Base-by-base conservation (phyloP, 805 yeast genomes). In the Zygoascus flipseniorum region DNA sequence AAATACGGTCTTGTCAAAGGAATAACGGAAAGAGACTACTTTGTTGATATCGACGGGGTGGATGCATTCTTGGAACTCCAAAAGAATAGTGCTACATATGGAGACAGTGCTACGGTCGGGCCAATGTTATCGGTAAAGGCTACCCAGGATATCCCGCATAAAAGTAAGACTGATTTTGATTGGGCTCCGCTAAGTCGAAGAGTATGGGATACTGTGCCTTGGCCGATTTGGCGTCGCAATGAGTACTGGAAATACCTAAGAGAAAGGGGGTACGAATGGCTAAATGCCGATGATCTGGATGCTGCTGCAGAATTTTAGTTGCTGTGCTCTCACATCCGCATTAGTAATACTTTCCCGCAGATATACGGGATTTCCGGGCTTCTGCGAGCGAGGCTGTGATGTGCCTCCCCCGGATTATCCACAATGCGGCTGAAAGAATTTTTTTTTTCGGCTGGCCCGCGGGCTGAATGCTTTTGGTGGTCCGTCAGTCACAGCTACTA, bases 211-310 rank as follows among this genome's bases (percentile, higher is more conserved):
- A 43, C 16, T 43, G 28, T 23, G 23, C 28, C 45, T 2, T 84
- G 89, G 89, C 89, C 90, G 3, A 63, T 65, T 1, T 55, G 60
- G 13, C 64, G 70, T 31, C 72, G 79, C 54, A 64, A 76, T 47
- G 62, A 63, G 2, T 74, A 82, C 42, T 79, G 85, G 80, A 60
- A 67, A 50, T 79, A 77, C 53, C 68, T 81, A 14, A 62, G 74
- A 45, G 69, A 66, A 16, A 55, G 72, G 13, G 82, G 81, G 1
- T 72, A 78, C 18, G 89, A 84, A 61, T 71, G 79, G 54, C 62
- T 85, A 43, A 85, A 18, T 32, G 47, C 16, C 31, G 49, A 18
- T 19, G 47, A 28, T 18, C 44, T 44, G 18, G 47, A 14, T 26
- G 26, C 37, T 13, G 42, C 28, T n/a, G 23, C 45, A 20, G 51